phyloP scores from a whole-genome alignment of 164 flowering plant genomes.

The Litsea cubeba region DNA sequence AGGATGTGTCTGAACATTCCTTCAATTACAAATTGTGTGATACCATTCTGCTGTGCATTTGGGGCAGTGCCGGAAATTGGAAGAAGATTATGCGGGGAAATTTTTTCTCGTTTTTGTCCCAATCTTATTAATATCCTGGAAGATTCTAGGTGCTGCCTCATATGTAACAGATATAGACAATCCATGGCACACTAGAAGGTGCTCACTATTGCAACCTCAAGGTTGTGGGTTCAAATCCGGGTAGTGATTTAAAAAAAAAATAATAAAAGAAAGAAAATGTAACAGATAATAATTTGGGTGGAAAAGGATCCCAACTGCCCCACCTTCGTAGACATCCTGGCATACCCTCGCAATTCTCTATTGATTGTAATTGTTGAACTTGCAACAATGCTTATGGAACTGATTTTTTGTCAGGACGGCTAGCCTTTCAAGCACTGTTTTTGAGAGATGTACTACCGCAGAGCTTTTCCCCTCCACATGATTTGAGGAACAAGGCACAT shows the following conservation, averaged over 20 bases:
- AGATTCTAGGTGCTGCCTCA: background rate
- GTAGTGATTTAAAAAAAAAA: too few relatives aligned
- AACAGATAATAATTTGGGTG: background rate
- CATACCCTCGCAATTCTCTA: background rate
- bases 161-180: too few relatives aligned
- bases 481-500: constrained; percentile 23
- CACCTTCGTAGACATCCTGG: background rate
- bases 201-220: too few relatives aligned
- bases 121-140: background rate
- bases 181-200: too few relatives aligned
- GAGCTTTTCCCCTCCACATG: constrained; percentile 71
- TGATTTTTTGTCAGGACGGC: constrained; percentile 53
- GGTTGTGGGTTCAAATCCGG: too few relatives aligned
- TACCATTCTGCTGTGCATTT: background rate
- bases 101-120: background rate
- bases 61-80: background rate
- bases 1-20: background rate
- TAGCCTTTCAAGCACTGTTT: constrained; percentile 89
- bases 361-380: background rate
- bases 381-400: constrained; percentile 6
- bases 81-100: background rate
- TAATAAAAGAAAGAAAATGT: too few relatives aligned
- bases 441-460: constrained; percentile 74
- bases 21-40: background rate
- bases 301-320: background rate